phyloP scores from a whole-genome alignment of 2,329 filamentous ascomycete genomes.

The Emmonsiellopsis sp. region DNA sequence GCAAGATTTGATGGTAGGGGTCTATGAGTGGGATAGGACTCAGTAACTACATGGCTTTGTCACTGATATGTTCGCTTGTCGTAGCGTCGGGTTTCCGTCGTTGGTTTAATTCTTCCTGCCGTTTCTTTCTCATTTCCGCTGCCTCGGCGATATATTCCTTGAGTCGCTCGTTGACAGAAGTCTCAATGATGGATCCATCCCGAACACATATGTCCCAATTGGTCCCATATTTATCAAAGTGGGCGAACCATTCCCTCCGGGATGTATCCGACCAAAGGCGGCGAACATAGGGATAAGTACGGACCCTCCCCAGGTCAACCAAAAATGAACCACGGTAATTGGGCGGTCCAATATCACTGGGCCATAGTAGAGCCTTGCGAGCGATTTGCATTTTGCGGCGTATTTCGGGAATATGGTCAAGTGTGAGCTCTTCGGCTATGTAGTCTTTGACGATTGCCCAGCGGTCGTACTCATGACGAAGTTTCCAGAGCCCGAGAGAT shows the following conservation, averaged over 20 bases:
- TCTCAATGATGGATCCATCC: neutral
- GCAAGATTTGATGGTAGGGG: too few species aligned
- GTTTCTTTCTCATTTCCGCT: neutral
- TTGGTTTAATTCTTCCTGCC: neutral
- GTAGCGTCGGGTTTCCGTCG: neutral
- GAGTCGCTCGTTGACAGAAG: neutral
- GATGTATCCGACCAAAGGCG: neutral
- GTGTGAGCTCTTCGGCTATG: slow-evolving; percentile 1
- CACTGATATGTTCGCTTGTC: neutral
- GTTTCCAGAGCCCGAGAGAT: neutral
- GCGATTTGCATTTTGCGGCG: slow-evolving; percentile 9
- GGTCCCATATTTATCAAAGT: neutral
- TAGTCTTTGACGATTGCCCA: slow-evolving; percentile 12
- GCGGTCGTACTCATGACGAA: neutral
- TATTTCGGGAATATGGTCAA: slow-evolving; percentile 9
- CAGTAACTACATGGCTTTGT: neutral
- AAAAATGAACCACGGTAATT: slow-evolving; percentile 10
- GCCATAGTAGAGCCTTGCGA: slow-evolving; percentile 6
- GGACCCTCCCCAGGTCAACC: slow-evolving; percentile 7
- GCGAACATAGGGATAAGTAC: slow-evolving; percentile 8
- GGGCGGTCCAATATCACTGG: slow-evolving; percentile 4
- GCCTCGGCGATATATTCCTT: neutral
- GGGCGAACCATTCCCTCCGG: neutral
- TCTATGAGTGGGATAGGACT: neutral
- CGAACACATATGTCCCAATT: neutral